Base-by-base conservation (phyloP, 495 filamentous ascomycete species). In the Rostrohypoxylon terebratum region DNA sequence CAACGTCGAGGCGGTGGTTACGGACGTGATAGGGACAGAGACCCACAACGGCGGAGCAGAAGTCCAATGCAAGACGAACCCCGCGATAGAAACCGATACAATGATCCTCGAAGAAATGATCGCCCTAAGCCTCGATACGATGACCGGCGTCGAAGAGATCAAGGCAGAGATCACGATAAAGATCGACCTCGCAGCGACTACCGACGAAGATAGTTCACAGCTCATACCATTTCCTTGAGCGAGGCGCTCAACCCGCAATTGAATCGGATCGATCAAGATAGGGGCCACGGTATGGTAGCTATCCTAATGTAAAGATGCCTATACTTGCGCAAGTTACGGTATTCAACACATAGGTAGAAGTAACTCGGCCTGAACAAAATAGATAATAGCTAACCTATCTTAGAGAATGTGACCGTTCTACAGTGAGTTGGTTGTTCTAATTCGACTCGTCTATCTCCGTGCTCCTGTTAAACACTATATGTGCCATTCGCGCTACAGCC, bases 41-140 rank as follows among this genome's bases (percentile, higher is more conserved):
- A 51, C 10, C 44, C 63, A n/a, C 45, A 70, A 42, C 75, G 78
- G 34, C 80, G 81, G 50, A 83, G 81, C 63, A 74, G 79, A 59
- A 83, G 81, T 63, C 82, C 82, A 11, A 75, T 73, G 57, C 69
- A 77, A 65, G 81, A 79, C 54, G 63, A 57, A 31, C 44, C 55
- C 18, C 59, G 71, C 13, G 59, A 64, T 61, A 58, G 68, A 47
- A 36, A 63, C 40, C 58, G 71, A 11, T 68, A 72, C 59, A 50
- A 66, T 31, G 62, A 69, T 16, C 11, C 38, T 21, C 61, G 55
- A 62, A 40, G 66, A 2, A 53, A 69, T 28, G 71, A 74, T 40
- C 72, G 70, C 21, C 8, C 45, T 40, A 45, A 36, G 10, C 57
- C 57, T 36, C 47, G 66, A 33, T 21, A 63, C n/a, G 58, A 76